Base-by-base conservation (phyloP, 2,329 filamentous ascomycete species). In the Trichoderma semiorbis region DNA sequence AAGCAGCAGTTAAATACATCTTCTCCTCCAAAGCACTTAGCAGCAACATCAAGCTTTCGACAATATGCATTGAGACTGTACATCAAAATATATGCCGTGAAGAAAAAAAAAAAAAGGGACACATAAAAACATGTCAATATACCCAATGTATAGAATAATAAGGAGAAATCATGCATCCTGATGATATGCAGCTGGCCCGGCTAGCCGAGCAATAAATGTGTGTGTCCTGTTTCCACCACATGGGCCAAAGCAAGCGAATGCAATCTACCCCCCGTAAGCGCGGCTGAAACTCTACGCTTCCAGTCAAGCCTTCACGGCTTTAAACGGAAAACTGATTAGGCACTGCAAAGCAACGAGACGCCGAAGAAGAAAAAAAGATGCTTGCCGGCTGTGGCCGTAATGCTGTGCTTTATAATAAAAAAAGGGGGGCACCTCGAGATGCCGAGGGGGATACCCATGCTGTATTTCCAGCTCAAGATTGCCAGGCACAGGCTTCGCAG, bases 401-500 rank as follows among this genome's bases (percentile, higher is more conserved):
- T 53, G 34, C 55, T 53, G 26, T 67, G 28, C 28, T 21, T 24
- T 16, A n/a, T 6, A 36, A 36, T 2, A 18, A 18, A 4, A 43
- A 43, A 67, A 50, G 5, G 28, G 62, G 5, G 28, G 62, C 39
- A 36, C 28, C 66, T 55, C 26, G 21, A 53, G 67, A 30, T 43
- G 36, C 47, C 34, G 16, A 5, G 24, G 32, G 32, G 30, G 39
- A 43, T 57, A 28, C 50, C 47, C 61, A 28, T 60, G 53, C 43
- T 57, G 39, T 26, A n/a, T 28, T 62, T 26, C 43, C 60, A 64
- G 53, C 53, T 47, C 39, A 39, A 70, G 24, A 39, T 26, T 30
- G 53, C 53, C 55, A 47, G 36, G 43, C 68, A 67, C 60, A 74
- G 70, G 72, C 75, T 69, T 74, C 72, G 73, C 74, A 76, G 71